A percentile compares a stretch with the other conserved stretches of the same genome.
Evolutionary conservation across 148 eudicot genomes (phyloP).

Genomic region (Fagopyrum homotropicum): DNA sequence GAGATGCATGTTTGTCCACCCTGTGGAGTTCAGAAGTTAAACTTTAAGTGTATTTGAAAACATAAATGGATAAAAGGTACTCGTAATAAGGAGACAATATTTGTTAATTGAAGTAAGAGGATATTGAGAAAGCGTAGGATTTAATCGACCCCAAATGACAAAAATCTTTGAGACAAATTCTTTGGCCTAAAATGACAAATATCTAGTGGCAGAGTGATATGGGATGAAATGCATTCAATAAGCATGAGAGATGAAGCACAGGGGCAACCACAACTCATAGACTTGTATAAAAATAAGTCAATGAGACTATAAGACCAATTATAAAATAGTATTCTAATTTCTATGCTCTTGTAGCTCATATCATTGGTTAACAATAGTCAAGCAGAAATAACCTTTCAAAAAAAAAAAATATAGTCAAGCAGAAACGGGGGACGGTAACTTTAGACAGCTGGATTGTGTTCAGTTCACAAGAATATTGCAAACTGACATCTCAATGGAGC

Average conservation of each 20-base stretch:
- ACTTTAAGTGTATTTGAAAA: neutral
- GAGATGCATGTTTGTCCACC: too few species aligned
- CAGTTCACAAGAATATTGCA: neutral
- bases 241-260: neutral
- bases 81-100: neutral
- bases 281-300: neutral
- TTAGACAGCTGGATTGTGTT: conserved; percentile 1
- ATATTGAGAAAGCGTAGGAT: neutral
- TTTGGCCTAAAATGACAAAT: neutral
- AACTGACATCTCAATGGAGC: neutral
- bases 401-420: neutral
- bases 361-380: neutral
- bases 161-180: neutral
- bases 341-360: neutral
- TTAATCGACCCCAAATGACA: neutral
- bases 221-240: neutral
- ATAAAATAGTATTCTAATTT: neutral
- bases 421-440: neutral
- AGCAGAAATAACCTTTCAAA: neutral
- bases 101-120: neutral
- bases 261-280: neutral
- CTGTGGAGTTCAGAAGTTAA: too few species aligned
- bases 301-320: neutral
- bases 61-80: neutral
- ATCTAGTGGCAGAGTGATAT: neutral